A percentile compares a stretch with the other conserved stretches of the same genome.
These are phyloP conservation scores for Chara braunii DNA, from an alignment of 139 green algal genomes.

Conservation along the genomic window DNA sequence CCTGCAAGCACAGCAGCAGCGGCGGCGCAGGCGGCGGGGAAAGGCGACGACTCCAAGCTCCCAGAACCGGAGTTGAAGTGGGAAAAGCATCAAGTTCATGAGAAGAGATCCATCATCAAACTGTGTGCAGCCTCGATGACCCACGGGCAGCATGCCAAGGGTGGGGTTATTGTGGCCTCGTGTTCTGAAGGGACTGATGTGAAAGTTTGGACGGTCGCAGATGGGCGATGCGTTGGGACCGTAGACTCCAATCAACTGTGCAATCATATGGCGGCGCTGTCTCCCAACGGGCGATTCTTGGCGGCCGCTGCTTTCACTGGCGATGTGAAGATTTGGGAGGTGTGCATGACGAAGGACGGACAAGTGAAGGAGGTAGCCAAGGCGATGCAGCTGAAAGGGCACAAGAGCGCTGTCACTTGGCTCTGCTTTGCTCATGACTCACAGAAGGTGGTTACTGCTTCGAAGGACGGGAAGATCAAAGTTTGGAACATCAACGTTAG, in stretches of 20 bases:
- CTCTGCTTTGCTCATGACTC: conserved; percentile 25
- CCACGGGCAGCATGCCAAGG: conserved; percentile 2
- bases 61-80: conserved; percentile 29
- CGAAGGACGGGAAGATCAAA: conserved; percentile 38
- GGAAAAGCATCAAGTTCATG: conserved; percentile 6
- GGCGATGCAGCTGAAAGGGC: conserved; percentile 40
- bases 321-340: conserved; percentile 44
- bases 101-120: conserved; percentile 23
- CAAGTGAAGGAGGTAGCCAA: conserved; percentile 7
- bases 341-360: conserved; percentile 18
- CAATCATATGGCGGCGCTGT: conserved; percentile 39
- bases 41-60: conserved; percentile 39
- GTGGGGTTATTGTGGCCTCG: conserved; percentile 13
- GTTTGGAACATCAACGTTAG: conserved; percentile 41
- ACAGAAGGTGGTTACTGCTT: conserved; percentile 29
- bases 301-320: conserved; percentile 37
- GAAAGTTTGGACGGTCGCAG: conserved; percentile 17
- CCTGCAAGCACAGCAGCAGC: not conserved
- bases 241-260: conserved; percentile 40
- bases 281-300: conserved; percentile 29
- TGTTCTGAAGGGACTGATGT: conserved; percentile 38
- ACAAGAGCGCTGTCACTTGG: conserved; percentile 37
- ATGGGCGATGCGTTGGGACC: conserved; percentile 12
- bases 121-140: not conserved
- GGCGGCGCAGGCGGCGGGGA: conserved; percentile 10